Evolutionary conservation across 805 yeast genomes (phyloP).

Genomic region (Metschnikowia peoriensis): DNA sequence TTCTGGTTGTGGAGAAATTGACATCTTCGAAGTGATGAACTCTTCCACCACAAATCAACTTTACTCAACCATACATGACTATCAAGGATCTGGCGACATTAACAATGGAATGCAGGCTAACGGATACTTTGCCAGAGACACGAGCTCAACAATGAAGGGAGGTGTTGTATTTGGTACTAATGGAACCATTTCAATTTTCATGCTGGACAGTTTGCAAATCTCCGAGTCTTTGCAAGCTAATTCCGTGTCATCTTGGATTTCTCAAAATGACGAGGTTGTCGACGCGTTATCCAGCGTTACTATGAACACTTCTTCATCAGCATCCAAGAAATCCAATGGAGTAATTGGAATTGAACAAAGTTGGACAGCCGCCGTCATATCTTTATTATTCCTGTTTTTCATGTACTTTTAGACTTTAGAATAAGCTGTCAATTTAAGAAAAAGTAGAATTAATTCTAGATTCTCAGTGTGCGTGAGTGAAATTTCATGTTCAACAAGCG

Average conservation of each 20-base stretch:
- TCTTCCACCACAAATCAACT: constrained; percentile 53
- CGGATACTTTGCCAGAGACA: constrained; percentile 58
- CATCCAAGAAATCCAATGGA: constrained; percentile 27
- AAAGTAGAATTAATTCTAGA: constrained; percentile 7
- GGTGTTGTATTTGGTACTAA: constrained; percentile 67
- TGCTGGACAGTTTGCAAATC: constrained; percentile 53
- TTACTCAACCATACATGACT: constrained; percentile 70
- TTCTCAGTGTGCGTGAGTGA: constrained; percentile 19
- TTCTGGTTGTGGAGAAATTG: constrained; percentile 78
- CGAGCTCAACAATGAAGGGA: constrained; percentile 54
- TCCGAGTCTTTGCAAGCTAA: constrained; percentile 43
- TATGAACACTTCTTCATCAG: constrained; percentile 18
- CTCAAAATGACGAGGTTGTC: constrained; percentile 30
- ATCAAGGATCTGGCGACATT: constrained; percentile 66
- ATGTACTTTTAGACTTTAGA: constrained; percentile 9
- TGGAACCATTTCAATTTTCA: constrained; percentile 61
- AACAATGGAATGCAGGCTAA: constrained; percentile 56
- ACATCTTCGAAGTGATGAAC: constrained; percentile 73
- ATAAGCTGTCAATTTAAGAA: constrained; percentile 5
- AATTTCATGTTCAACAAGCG: constrained; percentile 12
- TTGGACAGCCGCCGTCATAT: constrained; percentile 8
- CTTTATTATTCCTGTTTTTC: constrained; percentile 14
- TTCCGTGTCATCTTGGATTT: constrained; percentile 47
- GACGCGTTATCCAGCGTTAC: constrained; percentile 28
- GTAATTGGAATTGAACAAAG: constrained; percentile 12